phyloP scores from a whole-genome alignment of 768 basidiomycete genomes.

The Russula ochroleuca region DNA sequence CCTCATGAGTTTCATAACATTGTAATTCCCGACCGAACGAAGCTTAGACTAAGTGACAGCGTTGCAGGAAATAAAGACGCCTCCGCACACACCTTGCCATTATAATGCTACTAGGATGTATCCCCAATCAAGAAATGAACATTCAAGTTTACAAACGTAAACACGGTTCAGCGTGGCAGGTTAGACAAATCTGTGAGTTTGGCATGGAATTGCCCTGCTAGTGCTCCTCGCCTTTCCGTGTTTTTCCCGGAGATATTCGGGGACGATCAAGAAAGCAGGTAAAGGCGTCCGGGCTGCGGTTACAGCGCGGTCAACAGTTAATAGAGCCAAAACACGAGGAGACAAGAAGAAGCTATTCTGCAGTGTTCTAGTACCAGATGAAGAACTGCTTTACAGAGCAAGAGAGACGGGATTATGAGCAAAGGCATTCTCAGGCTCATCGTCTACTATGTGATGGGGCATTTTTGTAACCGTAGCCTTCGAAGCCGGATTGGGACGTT shows the following conservation, averaged over 20 bases:
- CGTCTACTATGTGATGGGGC: not conserved
- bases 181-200: not conserved
- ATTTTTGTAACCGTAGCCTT: not conserved
- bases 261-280: not conserved
- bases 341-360: not conserved
- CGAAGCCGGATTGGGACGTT: not conserved
- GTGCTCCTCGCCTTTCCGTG: not conserved
- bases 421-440: not conserved
- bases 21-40: not conserved
- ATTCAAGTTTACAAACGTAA: not conserved
- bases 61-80: not conserved
- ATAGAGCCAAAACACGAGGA: not conserved
- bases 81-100: not conserved
- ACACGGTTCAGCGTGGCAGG: not conserved
- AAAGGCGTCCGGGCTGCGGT: not conserved
- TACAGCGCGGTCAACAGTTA: not conserved
- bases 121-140: not conserved
- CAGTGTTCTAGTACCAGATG: not conserved
- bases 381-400: not conserved
- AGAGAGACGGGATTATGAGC: not conserved
- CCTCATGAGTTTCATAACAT: not conserved
- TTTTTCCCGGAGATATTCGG: not conserved
- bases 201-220: not conserved
- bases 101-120: not conserved
- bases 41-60: not conserved